Base-by-base conservation (phyloP, 208 protist genomes). In the Leishmania aethiopica region DNA sequence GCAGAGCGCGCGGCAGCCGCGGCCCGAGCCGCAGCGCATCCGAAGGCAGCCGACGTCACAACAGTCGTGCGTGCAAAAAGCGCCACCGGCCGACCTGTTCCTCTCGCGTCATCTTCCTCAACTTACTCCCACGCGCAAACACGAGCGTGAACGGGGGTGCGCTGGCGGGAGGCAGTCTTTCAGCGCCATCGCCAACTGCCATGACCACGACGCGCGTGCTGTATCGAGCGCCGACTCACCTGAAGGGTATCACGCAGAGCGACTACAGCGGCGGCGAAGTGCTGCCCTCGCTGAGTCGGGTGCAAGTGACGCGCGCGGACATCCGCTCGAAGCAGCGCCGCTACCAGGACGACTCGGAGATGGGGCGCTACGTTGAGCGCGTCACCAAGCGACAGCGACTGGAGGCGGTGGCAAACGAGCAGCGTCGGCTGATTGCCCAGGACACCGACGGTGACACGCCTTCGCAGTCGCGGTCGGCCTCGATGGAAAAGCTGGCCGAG, bases 271-370 rank as follows among this genome's bases (percentile, higher is more conserved):
- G 91, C 55, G 92, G 92, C 40, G 81, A 87, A 42, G 81, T 96
- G 57, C 84, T 96, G 55, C 92, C 92, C 10, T 93, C 90, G 51
- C 78, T 94, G 32, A 82, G 80, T 66, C 90, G 91, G n/a, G 92
- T 96, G 64, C 85, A 87, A 35, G 85, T 96, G n/a, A 85, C 87
- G 28, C 89, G 89, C 1, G 83, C 88, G 1, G 92, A 95, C 75
- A 80, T 95, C 66, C 86, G 84, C 28, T 84, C 84, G 17, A 90
- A 89, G 82, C 86, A 87, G 57, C 79, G 78, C n/a, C 90, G 87
- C 73, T 96, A 96, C 84, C 85, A 89, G 45, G 92, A 96, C 77
- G 92, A 96, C 82, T 82, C 84, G 4, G 90, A 94, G 47, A 55
- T 90, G 64, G 70, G 75, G 11, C 78, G 69, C 37, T 96, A 86